Evolutionary conservation across 2,329 filamentous ascomycete genomes (phyloP).

Genomic region (Penicillium sp.): DNA sequence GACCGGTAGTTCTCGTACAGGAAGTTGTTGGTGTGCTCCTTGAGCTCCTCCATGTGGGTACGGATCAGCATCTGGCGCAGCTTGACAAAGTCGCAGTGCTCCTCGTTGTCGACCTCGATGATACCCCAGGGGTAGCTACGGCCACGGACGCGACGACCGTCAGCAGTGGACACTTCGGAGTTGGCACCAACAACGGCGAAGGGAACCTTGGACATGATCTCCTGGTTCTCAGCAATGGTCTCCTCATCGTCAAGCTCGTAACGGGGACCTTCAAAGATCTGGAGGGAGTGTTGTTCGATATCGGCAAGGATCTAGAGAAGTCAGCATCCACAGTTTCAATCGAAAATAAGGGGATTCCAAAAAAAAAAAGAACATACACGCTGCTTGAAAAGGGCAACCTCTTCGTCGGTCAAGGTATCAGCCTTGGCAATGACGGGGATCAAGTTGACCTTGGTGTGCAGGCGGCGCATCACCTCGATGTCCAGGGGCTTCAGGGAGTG

Average conservation of each 20-base stretch:
- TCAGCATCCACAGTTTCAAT: slow-evolving; percentile 20
- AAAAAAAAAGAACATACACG: slow-evolving; percentile 55
- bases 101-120: slow-evolving; percentile 98
- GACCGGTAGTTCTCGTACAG: slow-evolving; percentile 99
- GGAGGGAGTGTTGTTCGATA: slow-evolving; percentile 92
- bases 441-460: slow-evolving; percentile 99
- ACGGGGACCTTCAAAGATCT: slow-evolving; percentile 96
- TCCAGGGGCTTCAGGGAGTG: slow-evolving; percentile 97
- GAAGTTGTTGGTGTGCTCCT: slow-evolving; percentile 99
- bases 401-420: slow-evolving; percentile 94
- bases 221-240: slow-evolving; percentile 98
- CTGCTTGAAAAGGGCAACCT: slow-evolving; percentile 88
- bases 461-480: slow-evolving; percentile 97
- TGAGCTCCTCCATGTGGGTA: slow-evolving; percentile 99
- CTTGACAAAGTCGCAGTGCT: slow-evolving; percentile 99
- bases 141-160: slow-evolving; percentile 90
- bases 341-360: not conserved
- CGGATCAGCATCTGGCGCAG: slow-evolving; percentile 99
- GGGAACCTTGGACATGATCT: slow-evolving; percentile 99
- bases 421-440: slow-evolving; percentile 99
- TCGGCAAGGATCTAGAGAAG: slow-evolving; percentile 74
- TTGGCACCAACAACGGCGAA: slow-evolving; percentile 97
- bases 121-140: slow-evolving; percentile 96
- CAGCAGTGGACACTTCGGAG: slow-evolving; percentile 78
- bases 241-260: slow-evolving; percentile 99